Evolutionary conservation across 1,284 basidiomycete genomes (phyloP), one percentile per base, ranked within the genome.

Genomic region (Malassezia pachydermatis): DNA sequence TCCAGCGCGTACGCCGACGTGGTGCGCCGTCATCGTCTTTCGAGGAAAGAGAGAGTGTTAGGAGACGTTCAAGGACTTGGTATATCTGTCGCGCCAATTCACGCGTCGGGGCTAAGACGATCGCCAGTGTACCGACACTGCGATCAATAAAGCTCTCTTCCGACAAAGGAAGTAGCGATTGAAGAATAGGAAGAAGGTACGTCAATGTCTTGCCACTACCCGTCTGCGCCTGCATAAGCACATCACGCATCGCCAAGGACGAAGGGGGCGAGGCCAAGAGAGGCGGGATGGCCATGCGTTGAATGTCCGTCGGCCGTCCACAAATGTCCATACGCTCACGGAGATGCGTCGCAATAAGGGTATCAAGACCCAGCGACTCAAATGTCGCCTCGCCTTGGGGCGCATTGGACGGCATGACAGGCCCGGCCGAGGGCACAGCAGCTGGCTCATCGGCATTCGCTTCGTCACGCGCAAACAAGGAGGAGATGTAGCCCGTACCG

Each of bases 171-270:
- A 98, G 79, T 34, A 94, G 81, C 67, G 92, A 87, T 62, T 98
- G 88, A 32, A 99, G 79, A 70, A 98, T 89, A 16, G 94, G 94
- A 4, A 98, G 80, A 14, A 98, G 80, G 75, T 87, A 99, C 3
- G 92, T 81, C 19, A 98, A 76, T 0, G 92, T 98, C 75, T 98
- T 98, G 62, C 94, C 94, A 0, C 90, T 96, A 52, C 94, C 94
- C 0, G 94, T 98, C 72, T 99, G 92, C 4, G 88, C 87, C 70
- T 96, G 90, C 45, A 99, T 85, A 69, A 98, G 89, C 13, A 88
- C 80, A 72, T 98, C 94, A 48, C 84, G 78, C 74, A 74, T 38
- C 10, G 56, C 74, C 61, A 45, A 11, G 28, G 40, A 35, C 23
- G 62, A 50, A 13, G 63, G 52, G 10, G 58, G 45, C 41, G 30